phyloP scores from a whole-genome alignment of 2,329 filamentous ascomycete genomes.

The Colletotrichum euphorbiae region DNA sequence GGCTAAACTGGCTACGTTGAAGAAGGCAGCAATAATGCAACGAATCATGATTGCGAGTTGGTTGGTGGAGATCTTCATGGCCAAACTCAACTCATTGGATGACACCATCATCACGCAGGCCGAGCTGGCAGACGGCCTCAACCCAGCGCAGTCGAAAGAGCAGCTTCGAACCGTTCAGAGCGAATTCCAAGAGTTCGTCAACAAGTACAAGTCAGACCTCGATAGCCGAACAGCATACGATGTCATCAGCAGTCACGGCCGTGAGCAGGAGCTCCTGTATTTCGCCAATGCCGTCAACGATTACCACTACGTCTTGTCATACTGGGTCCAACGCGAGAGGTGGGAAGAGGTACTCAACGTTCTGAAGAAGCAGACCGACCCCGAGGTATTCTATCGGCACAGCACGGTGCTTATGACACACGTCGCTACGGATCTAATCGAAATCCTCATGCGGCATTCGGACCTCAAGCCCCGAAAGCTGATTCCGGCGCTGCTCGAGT shows the following conservation, averaged over 20 bases:
- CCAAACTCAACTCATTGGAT: constrained; percentile 92
- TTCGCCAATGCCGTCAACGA: constrained; percentile 92
- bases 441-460: constrained; percentile 92
- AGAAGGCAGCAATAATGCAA: constrained; percentile 90
- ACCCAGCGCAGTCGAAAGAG: constrained; percentile 76
- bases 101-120: constrained; percentile 93
- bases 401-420: constrained; percentile 97
- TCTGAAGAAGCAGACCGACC: constrained; percentile 90
- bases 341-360: constrained; percentile 90
- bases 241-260: constrained; percentile 93
- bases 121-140: constrained; percentile 79
- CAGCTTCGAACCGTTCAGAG: constrained; percentile 77
- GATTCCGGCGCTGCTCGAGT: constrained; percentile 93
- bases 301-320: constrained; percentile 93
- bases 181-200: constrained; percentile 91
- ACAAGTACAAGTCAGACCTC: constrained; percentile 85
- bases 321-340: constrained; percentile 96
- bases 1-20: constrained; percentile 84
- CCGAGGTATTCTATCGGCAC: constrained; percentile 95
- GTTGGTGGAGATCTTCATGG: constrained; percentile 97
- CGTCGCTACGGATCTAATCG: constrained; percentile 85
- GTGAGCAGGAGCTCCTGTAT: constrained; percentile 91
- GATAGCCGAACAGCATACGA: constrained; percentile 95
- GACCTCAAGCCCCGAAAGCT: constrained; percentile 87
- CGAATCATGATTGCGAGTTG: constrained; percentile 94